These are phyloP conservation scores for Musa itinerans DNA, from an alignment of 176 grass and related monocot genomes.

Conservation along the genomic window DNA sequence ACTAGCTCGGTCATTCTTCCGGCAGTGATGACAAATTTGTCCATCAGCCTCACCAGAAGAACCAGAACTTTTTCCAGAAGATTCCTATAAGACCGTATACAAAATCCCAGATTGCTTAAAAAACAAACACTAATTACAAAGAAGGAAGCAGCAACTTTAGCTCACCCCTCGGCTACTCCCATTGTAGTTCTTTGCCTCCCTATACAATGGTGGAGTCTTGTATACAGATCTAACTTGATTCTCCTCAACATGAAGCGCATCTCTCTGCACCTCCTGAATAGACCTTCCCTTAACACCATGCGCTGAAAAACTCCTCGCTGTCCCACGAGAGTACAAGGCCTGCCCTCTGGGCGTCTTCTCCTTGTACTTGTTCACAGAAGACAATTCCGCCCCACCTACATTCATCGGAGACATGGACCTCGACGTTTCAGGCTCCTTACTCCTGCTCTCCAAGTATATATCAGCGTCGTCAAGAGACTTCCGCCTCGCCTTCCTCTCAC, in stretches of 20 bases:
- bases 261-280: conserved; percentile 5
- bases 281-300: neutral
- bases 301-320: neutral
- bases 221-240: conserved; percentile 5
- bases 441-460: conserved; percentile 27
- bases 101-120: neutral
- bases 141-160: neutral
- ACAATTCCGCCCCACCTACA: conserved; percentile 1
- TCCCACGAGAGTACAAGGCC: conserved; percentile 5
- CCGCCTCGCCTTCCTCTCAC: conserved; percentile 44
- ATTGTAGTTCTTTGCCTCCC: conserved; percentile 6
- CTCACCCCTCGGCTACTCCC: conserved; percentile 8
- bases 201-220: neutral
- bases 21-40: conserved; percentile 75
- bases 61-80: conserved; percentile 20
- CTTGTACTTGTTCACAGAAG: conserved; percentile 14
- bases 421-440: conserved; percentile 2
- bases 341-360: conserved; percentile 10
- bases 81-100: conserved; percentile 11
- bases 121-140: neutral
- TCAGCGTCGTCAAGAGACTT: conserved; percentile 11
- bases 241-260: neutral
- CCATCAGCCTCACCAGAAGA: conserved; percentile 10
- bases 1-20: conserved; percentile 23
- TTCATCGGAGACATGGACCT: conserved; percentile 6